These are phyloP conservation scores for Nannizzia gypsea DNA, from an alignment of 2,329 filamentous ascomycete genomes.

Conservation along the genomic window DNA sequence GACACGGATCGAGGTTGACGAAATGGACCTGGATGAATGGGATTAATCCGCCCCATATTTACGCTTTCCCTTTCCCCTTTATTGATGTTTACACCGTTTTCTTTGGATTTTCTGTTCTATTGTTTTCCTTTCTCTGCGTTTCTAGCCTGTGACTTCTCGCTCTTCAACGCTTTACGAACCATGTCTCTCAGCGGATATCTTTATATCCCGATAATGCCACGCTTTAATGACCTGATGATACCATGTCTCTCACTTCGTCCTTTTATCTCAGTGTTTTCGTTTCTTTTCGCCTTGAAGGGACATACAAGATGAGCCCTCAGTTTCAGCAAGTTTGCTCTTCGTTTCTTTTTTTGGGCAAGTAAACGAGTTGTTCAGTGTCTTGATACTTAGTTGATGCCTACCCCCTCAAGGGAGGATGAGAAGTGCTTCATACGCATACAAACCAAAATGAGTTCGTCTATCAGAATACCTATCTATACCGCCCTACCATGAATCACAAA, in stretches of 20 bases:
- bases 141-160: neutral
- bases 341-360: neutral
- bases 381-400: neutral
- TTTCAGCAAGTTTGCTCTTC: neutral
- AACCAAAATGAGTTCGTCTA: neutral
- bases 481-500: neutral
- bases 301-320: neutral
- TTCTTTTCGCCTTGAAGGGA: neutral
- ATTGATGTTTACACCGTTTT: neutral
- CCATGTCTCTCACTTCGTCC: neutral
- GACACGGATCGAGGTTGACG: slow-evolving; percentile 53
- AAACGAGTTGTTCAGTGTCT: neutral
- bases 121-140: neutral
- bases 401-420: neutral
- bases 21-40: slow-evolving; percentile 27
- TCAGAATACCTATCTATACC: neutral
- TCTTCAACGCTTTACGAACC: neutral
- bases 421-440: neutral
- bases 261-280: neutral
- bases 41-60: slow-evolving; percentile 16
- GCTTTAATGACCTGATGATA: slow-evolving; percentile 4
- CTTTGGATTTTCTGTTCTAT: too few species aligned
- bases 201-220: neutral
- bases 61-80: too few species aligned
- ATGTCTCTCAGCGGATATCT: neutral